phyloP scores from a whole-genome alignment of 768 basidiomycete genomes.

The Hemileccinum impolitum region DNA sequence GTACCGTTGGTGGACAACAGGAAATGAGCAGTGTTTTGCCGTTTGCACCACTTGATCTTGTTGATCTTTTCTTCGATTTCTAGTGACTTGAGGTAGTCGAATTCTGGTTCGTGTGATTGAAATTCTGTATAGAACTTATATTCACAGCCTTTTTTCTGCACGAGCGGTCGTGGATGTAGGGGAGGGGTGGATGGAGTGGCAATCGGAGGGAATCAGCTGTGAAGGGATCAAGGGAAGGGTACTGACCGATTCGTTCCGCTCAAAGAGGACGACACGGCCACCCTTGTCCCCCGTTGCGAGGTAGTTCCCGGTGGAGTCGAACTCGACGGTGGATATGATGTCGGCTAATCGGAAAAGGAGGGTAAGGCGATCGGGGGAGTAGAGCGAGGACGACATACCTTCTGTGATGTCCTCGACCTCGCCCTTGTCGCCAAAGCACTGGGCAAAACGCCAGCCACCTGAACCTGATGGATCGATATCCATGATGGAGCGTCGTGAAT shows the following conservation, averaged over 20 bases:
- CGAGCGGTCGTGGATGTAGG: constrained; percentile 14
- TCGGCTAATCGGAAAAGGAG: constrained; percentile 65
- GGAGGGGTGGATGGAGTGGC: constrained; percentile 9
- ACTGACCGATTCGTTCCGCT: constrained; percentile 93
- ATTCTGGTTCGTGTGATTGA: constrained; percentile 99
- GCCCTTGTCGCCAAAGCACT: constrained; percentile 99
- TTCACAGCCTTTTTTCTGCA: constrained; percentile 98
- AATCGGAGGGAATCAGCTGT: constrained; percentile 35
- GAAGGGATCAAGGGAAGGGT: constrained; percentile 6
- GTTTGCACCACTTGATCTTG: constrained; percentile 99
- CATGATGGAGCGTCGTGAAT: constrained; percentile 42
- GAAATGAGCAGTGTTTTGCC: constrained; percentile 97
- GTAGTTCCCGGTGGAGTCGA: constrained; percentile 98
- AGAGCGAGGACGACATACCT: constrained; percentile 49
- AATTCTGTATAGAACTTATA: constrained; percentile 99
- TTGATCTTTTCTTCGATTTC: constrained; percentile 99
- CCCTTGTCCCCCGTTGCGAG: constrained; percentile 99
- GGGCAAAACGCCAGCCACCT: constrained; percentile 97
- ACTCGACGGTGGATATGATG: constrained; percentile 99
- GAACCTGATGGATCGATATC: constrained; percentile 81
- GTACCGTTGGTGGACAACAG: constrained; percentile 94
- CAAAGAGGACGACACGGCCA: constrained; percentile 96
- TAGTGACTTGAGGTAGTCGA: constrained; percentile 98
- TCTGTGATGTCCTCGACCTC: constrained; percentile 99
- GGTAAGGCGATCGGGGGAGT: constrained; percentile 15